Base-by-base conservation (phyloP, 2,329 filamentous ascomycete species). In the Penicillium sclerotiorum region DNA sequence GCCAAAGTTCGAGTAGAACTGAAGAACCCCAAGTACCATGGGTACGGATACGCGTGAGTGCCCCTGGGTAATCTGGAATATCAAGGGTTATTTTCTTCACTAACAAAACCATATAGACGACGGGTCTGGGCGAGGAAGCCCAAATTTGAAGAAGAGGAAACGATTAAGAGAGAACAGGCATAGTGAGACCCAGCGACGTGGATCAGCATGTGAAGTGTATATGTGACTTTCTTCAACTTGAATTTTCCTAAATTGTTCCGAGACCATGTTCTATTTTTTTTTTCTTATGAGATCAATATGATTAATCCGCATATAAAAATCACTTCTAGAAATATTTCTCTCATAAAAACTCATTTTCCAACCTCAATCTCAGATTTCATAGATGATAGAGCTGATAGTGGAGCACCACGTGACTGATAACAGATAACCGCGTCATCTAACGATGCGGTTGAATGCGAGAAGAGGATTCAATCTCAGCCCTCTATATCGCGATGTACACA, bases 371-470 rank as follows among this genome's bases (percentile, higher is more conserved):
- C n/a, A n/a, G n/a, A n/a, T n/a, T n/a, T n/a, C n/a, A n/a, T n/a
- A n/a, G n/a, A n/a, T n/a, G n/a, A n/a, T 13, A 28, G 13, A 8
- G 6, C 9, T 28, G 25, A 9, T 28, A 28, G 9, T 13, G 25
- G 13, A 9, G 13, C 9, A 28, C 25, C 27, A 44, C 33, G 33
- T 15, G 27, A 44, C 47, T 28, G 50, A 57, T 60, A 57, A 54
- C 40, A 40, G 47, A 51, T 56, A 47, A 40, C 42, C 40, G 54
- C 53, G 36, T 58, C 53, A 53, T 49, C 30, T 30, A 23, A 25
- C 32, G 44, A 46, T 13, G 30, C 22, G 28, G 17, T 28, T 13
- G 28, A 9, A 28, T 28, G 13, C 25, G 25, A 28, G 25, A 9
- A 9, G 25, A 13, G 13, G 25, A 28, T 9, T 13, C 9, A 8